Conservation (phyloP, 176 grass and related monocot species). For the Ampelocalamus luodianensis region DNA sequence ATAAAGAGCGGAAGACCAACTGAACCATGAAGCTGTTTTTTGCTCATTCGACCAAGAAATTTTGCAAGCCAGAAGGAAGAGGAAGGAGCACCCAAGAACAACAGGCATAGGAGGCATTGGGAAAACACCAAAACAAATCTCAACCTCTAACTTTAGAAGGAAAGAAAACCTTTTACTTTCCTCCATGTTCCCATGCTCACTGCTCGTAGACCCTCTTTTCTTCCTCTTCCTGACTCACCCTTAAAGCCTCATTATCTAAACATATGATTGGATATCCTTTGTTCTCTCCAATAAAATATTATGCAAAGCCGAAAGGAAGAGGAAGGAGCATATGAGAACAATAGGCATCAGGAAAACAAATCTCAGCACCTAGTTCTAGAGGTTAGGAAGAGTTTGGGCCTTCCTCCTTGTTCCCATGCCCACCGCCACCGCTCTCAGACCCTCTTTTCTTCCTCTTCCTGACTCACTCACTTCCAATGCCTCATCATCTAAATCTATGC, state of each 20-base stretch:
- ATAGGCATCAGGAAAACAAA: background rate
- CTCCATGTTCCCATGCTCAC: constrained; percentile 23
- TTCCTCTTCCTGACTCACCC: background rate
- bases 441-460: background rate
- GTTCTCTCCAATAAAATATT: background rate
- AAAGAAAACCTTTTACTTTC: background rate
- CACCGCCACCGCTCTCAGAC: background rate
- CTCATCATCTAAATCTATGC: background rate
- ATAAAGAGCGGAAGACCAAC: background rate
- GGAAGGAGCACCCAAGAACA: constrained; percentile 15
- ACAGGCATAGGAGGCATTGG: background rate
- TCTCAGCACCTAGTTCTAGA: background rate
- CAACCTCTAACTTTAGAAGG: background rate
- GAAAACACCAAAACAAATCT: background rate
- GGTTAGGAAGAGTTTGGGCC: background rate
- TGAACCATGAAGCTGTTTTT: background rate
- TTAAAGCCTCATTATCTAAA: background rate
- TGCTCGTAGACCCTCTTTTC: background rate
- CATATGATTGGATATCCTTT: background rate
- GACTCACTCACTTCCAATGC: background rate
- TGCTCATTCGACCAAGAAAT: background rate
- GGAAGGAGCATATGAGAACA: background rate
- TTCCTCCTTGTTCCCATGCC: constrained; percentile 11
- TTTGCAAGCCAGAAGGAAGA: background rate
- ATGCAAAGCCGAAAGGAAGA: background rate